phyloP scores from a whole-genome alignment of 495 filamentous ascomycete species.

The Bryoglossum gracile region DNA sequence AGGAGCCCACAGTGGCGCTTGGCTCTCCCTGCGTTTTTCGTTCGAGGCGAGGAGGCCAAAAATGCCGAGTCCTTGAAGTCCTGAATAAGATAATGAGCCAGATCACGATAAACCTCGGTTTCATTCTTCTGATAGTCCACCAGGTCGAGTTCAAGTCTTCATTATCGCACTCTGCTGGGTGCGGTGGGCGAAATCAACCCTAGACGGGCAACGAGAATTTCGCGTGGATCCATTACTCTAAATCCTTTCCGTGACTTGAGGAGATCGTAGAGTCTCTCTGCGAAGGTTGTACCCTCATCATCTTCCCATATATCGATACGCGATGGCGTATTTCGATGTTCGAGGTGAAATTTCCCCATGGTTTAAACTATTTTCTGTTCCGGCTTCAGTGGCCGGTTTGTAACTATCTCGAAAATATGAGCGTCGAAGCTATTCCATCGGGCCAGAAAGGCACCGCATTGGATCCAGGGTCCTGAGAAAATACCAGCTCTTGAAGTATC shows the following conservation, averaged over 20 bases:
- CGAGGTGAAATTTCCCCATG: neutral
- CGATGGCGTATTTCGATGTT: neutral
- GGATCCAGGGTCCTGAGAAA: neutral
- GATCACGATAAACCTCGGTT: neutral
- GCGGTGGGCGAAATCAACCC: neutral
- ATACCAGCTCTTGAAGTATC: neutral
- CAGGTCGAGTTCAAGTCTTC: neutral
- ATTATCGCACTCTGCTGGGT: neutral
- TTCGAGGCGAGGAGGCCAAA: neutral
- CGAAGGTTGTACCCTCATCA: neutral
- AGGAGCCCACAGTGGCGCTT: neutral
- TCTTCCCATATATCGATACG: neutral
- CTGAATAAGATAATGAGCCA: neutral
- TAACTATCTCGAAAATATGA: neutral
- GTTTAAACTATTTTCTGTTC: neutral
- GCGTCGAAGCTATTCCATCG: neutral
- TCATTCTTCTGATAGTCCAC: constrained; percentile 1
- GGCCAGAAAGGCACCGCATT: neutral
- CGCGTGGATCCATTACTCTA: neutral
- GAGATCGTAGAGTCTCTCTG: neutral
- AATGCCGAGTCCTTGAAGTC: neutral
- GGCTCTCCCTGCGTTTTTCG: neutral
- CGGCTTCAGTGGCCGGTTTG: neutral
- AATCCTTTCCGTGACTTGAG: constrained; percentile 1
- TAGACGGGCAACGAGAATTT: neutral